Conservation (phyloP, 2,329 filamentous ascomycete species). For the Daldinia sp. region DNA sequence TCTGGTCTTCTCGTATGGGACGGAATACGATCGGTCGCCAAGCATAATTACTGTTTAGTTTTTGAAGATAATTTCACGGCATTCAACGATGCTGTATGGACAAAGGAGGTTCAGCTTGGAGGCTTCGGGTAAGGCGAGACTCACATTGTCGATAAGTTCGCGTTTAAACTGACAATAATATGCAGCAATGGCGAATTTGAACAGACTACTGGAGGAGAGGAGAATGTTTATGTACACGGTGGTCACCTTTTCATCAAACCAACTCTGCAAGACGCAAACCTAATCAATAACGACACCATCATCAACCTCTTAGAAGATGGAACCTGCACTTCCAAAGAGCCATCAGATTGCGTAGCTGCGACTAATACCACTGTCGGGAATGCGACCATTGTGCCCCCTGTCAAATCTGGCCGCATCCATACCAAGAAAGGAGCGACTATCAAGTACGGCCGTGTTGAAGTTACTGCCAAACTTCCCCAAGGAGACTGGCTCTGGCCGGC, state of each 20-base stretch:
- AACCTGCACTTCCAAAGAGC: slow-evolving; percentile 73
- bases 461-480: slow-evolving; percentile 78
- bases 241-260: slow-evolving; percentile 80
- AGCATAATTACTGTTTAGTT: slow-evolving; percentile 79
- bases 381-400: slow-evolving; percentile 80
- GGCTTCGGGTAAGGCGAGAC: slow-evolving; percentile 74
- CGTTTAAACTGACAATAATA: slow-evolving; percentile 28
- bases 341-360: slow-evolving; percentile 72
- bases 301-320: slow-evolving; percentile 76
- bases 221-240: slow-evolving; percentile 80
- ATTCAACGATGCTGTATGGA: slow-evolving; percentile 73
- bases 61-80: slow-evolving; percentile 74
- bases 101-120: slow-evolving; percentile 79
- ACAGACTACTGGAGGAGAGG: slow-evolving; percentile 75
- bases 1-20: slow-evolving; percentile 81
- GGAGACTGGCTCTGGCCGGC: slow-evolving; percentile 93
- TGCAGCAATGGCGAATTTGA: slow-evolving; percentile 84
- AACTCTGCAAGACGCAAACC: slow-evolving; percentile 76
- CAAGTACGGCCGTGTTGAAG: slow-evolving; percentile 85
- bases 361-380: slow-evolving; percentile 80
- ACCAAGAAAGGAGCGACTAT: slow-evolving; percentile 77
- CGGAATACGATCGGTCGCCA: slow-evolving; percentile 76
- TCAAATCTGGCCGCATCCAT: slow-evolving; percentile 82
- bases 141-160: not conserved
- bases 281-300: slow-evolving; percentile 74